A percentile compares a stretch with the other conserved stretches of the same genome.
Evolutionary conservation across 805 yeast species (phyloP).

Genomic region (Yarrowia keelungensis): DNA sequence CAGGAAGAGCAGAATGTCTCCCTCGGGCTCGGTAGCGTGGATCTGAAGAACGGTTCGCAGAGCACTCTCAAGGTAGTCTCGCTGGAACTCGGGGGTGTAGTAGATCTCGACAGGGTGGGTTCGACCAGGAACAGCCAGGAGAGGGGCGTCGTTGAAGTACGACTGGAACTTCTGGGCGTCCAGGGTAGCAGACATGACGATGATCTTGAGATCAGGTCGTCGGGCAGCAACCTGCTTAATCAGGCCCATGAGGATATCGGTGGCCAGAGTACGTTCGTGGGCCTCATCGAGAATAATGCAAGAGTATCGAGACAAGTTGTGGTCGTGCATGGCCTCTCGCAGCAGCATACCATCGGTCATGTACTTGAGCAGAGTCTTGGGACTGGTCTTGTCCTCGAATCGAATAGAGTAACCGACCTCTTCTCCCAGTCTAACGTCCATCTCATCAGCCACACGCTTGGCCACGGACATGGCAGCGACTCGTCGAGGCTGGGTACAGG

Average conservation of each 20-base stretch:
- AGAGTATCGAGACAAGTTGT: slow-evolving; percentile 75
- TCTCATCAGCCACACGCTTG: slow-evolving; percentile 94
- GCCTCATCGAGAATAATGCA: slow-evolving; percentile 97
- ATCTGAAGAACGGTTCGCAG: slow-evolving; percentile 94
- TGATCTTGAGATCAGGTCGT: slow-evolving; percentile 87
- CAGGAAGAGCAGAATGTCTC: slow-evolving; percentile 83
- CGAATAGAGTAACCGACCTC: slow-evolving; percentile 96
- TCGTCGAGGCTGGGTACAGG: slow-evolving; percentile 95
- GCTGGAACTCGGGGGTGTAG: slow-evolving; percentile 95
- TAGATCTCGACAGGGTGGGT: slow-evolving; percentile 97
- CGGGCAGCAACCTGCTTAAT: slow-evolving; percentile 79
- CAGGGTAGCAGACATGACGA: slow-evolving; percentile 96
- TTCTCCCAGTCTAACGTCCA: slow-evolving; percentile 91
- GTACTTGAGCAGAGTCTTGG: slow-evolving; percentile 84
- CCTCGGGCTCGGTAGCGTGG: slow-evolving; percentile 94
- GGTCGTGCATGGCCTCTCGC: slow-evolving; percentile 98
- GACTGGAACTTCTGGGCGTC: slow-evolving; percentile 95
- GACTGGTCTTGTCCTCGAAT: slow-evolving; percentile 86
- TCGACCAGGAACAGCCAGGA: slow-evolving; percentile 96
- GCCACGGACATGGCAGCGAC: slow-evolving; percentile 99
- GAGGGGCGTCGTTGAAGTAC: slow-evolving; percentile 90
- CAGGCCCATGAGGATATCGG: slow-evolving; percentile 96
- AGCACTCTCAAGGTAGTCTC: slow-evolving; percentile 93
- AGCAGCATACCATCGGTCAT: slow-evolving; percentile 99
- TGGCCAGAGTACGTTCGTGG: slow-evolving; percentile 95